phyloP scores from a whole-genome alignment of 305 asterid genomes.

The Plantago coronopus region DNA sequence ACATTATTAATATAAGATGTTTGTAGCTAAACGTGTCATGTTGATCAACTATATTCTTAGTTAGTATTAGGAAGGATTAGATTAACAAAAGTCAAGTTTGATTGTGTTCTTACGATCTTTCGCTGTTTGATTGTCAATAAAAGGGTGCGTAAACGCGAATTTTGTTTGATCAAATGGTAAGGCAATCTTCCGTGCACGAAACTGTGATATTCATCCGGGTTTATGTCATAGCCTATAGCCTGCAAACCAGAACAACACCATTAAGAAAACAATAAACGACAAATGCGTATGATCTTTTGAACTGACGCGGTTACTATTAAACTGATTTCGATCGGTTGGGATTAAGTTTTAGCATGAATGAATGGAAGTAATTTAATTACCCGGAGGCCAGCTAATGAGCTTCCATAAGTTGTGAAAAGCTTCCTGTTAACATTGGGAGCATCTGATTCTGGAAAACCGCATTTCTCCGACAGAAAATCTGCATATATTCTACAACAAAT shows the following conservation, averaged over 20 bases:
- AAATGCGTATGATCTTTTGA: not conserved
- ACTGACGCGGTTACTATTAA: too few species aligned
- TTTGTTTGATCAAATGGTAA: slow-evolving; percentile 62
- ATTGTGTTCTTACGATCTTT: slow-evolving; percentile 49
- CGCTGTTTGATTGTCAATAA: slow-evolving; percentile 60
- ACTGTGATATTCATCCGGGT: slow-evolving; percentile 87
- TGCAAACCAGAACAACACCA: slow-evolving; percentile 21
- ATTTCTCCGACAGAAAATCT: slow-evolving; percentile 67
- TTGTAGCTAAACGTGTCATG: too few species aligned
- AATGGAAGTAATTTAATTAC: slow-evolving; percentile 34
- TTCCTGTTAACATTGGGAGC: slow-evolving; percentile 61
- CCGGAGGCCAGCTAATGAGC: slow-evolving; percentile 87
- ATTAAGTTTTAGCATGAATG: too few species aligned
- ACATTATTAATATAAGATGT: too few species aligned
- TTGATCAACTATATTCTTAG: too few species aligned
- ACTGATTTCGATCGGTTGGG: too few species aligned
- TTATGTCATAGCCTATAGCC: slow-evolving; percentile 71
- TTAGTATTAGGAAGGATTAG: too few species aligned
- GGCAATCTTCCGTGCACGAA: slow-evolving; percentile 90
- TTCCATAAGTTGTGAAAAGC: slow-evolving; percentile 75
- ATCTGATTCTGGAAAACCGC: slow-evolving; percentile 54
- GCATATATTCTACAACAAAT: slow-evolving; percentile 13
- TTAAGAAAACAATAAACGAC: not conserved
- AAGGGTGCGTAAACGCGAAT: slow-evolving; percentile 45
- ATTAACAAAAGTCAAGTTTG: not conserved